Percentiles rank a stretch among this genome's conserved stretches.
Evolutionary conservation across 768 basidiomycete genomes (phyloP).

Genomic region (Mycena amicta): DNA sequence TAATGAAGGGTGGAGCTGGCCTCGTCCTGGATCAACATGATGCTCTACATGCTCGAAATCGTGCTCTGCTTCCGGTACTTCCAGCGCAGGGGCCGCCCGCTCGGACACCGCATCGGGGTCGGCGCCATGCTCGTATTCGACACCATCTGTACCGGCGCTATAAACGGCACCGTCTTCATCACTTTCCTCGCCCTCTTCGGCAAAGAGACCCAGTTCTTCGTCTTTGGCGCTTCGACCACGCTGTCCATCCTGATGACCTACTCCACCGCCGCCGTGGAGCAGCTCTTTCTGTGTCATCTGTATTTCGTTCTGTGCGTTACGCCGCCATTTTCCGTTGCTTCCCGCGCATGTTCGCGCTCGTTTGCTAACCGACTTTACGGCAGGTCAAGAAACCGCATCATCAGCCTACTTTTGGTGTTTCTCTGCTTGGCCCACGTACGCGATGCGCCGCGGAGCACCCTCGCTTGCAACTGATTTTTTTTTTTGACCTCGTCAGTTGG

Average conservation of each 20-base stretch:
- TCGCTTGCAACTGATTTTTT: not conserved
- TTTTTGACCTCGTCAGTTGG: slow-evolving; percentile 1
- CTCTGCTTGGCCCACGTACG: slow-evolving; percentile 14
- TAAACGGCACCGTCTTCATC: slow-evolving; percentile 8
- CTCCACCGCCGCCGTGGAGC: slow-evolving; percentile 12
- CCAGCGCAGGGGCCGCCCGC: slow-evolving; percentile 15
- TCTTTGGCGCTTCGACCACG: not conserved
- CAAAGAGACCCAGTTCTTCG: not conserved
- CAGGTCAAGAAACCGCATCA: slow-evolving; percentile 14
- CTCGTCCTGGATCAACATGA: slow-evolving; percentile 21
- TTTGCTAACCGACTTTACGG: not conserved
- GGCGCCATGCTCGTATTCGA: slow-evolving; percentile 17
- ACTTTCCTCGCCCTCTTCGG: slow-evolving; percentile 8
- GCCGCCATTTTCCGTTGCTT: not conserved
- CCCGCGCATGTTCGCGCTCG: not conserved
- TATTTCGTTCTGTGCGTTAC: slow-evolving; percentile 16
- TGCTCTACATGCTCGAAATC: slow-evolving; percentile 21
- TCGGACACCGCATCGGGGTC: slow-evolving; percentile 17
- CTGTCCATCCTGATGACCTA: slow-evolving; percentile 11
- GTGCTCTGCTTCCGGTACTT: slow-evolving; percentile 19
- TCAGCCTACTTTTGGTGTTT: slow-evolving; percentile 5
- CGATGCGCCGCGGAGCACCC: no score
- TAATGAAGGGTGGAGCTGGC: slow-evolving; percentile 15
- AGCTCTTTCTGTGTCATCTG: slow-evolving; percentile 17
- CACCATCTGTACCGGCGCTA: slow-evolving; percentile 17